Base-by-base conservation (phyloP, 768 basidiomycete species). In the Leccinum olivaceopallidum region DNA sequence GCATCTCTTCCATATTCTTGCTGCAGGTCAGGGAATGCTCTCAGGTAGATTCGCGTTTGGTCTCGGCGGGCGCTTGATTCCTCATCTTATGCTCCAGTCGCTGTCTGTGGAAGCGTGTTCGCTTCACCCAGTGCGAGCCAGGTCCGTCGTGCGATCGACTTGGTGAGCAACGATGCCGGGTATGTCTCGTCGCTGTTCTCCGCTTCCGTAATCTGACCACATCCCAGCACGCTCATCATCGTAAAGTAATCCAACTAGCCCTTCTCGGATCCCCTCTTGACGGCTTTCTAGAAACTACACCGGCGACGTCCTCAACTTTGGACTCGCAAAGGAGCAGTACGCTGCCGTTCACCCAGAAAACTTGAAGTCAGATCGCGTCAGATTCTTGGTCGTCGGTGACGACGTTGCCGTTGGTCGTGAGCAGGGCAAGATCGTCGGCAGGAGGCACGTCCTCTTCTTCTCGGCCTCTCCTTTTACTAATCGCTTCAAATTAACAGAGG, bases 271-370 rank as follows among this genome's bases (percentile, higher is more conserved):
- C 60, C 10, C 8, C 14, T 22, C 24, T 55, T 70, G 60, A 76
- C 50, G 18, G 0, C 10, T 39, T 6, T 4, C 54, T 50, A 92
- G 89, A 72, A 94, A 94, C 67, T 94, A 94, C 69, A 94, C 92
- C 0, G 94, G 94, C n/a, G 94, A 96, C 66, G 83, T 94, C 39
- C 85, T 96, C 52, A 93, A 95, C 69, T 96, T 96, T 67, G 94
- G 94, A 24, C 82, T 96, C 12, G 94, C 94, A 4, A 89, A 86
- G 65, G 93, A 96, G 68, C 89, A 91, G 65, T 88, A 89, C 61
- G 86, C 90, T 4, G 86, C 91, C 5, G 73, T 79, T 53, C 81
- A 89, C 58, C 87, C 91, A 0, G 81, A 85, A 24, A 85, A 86
- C 24, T 24, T 24, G 24, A 24, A 24, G 67, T 82, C 88, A 1